Evolutionary conservation across 2,329 filamentous ascomycete species (phyloP).

Genomic region (Fusarium heterosporum): DNA sequence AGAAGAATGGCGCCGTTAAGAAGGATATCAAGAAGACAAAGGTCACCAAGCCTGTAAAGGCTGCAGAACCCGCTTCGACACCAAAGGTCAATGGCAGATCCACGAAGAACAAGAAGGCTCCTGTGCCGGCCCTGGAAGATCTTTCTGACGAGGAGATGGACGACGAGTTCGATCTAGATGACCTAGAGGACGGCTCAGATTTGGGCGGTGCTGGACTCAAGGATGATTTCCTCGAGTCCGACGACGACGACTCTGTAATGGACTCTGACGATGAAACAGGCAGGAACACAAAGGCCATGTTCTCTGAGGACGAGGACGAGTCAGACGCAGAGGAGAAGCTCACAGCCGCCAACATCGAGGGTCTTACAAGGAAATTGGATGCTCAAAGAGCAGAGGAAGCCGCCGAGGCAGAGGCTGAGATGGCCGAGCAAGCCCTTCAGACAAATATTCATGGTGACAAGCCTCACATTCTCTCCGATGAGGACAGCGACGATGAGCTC

Average conservation of each 20-base stretch:
- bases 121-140: constrained; percentile 59
- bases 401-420: constrained; percentile 84
- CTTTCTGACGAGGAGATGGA: constrained; percentile 56
- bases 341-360: constrained; percentile 95
- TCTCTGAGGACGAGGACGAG: constrained; percentile 94
- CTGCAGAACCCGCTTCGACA: constrained; percentile 45
- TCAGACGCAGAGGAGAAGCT: constrained; percentile 90
- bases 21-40: constrained; percentile 50
- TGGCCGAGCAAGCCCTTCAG: constrained; percentile 86
- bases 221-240: constrained; percentile 70
- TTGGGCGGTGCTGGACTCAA: constrained; percentile 55
- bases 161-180: constrained; percentile 59
- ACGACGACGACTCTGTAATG: constrained; percentile 70
- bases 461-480: constrained; percentile 73
- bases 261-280: constrained; percentile 77
- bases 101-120: constrained; percentile 49
- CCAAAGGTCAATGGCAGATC: constrained; percentile 45
- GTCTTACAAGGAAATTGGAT: constrained; percentile 87
- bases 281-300: constrained; percentile 72
- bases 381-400: constrained; percentile 80
- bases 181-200: constrained; percentile 59
- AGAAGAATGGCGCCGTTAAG: constrained; percentile 45
- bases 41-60: constrained; percentile 51
- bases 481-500: constrained; percentile 71
- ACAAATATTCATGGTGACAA: constrained; percentile 90